Percentiles rank a stretch among this genome's conserved stretches.
phyloP scores from a whole-genome alignment of 164 flowering plant genomes.

The Berberis thunbergii region DNA sequence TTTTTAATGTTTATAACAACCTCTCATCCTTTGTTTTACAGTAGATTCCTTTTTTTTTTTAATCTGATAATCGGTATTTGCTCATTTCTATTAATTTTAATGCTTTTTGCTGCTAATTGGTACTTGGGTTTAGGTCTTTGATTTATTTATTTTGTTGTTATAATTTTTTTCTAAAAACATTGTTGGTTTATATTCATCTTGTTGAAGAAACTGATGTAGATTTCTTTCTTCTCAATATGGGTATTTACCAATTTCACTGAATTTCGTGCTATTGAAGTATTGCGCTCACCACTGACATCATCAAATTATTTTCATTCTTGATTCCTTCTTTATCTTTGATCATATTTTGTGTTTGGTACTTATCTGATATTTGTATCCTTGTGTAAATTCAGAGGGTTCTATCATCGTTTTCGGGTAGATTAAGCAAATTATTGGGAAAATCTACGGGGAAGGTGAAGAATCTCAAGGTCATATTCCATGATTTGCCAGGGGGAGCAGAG shows the following conservation, averaged over 20 bases:
- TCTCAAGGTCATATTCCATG: conserved; percentile 39
- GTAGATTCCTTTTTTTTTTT: conserved; percentile 8
- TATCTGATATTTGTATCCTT: not conserved
- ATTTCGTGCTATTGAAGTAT: too few species aligned
- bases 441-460: conserved; percentile 6
- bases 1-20: conserved; percentile 41
- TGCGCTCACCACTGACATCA: too few species aligned
- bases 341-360: not conserved
- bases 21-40: conserved; percentile 18
- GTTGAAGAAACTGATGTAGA: too few species aligned
- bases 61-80: not conserved
- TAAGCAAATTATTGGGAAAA: conserved; percentile 31
- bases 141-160: too few species aligned
- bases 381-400: conserved; percentile 30
- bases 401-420: conserved; percentile 31
- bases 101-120: conserved; percentile 10
- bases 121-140: not conserved
- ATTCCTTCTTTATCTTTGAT: too few species aligned
- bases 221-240: too few species aligned
- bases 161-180: too few species aligned
- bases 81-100: conserved; percentile 15
- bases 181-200: too few species aligned
- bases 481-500: conserved; percentile 54
- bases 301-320: too few species aligned
- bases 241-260: too few species aligned